Evolutionary conservation across 2,329 filamentous ascomycete species (phyloP), one percentile per base, ranked within the genome.

Genomic region (Alternaria consortialis): DNA sequence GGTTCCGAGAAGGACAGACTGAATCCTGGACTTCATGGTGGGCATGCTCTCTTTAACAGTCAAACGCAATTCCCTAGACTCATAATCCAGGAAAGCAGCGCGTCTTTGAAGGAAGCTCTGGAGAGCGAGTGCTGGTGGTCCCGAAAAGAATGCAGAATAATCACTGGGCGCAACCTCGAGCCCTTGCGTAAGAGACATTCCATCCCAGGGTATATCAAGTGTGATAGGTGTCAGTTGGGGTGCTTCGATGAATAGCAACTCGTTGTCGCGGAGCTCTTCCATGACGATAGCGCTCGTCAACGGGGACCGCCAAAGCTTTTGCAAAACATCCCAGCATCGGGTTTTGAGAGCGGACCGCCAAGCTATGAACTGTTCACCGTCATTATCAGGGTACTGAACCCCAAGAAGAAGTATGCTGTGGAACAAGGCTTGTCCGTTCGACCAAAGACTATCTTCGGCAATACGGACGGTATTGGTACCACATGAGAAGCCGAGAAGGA

Each of bases 401-500:
- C 91, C 83, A n/a, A 95, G 84, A 12, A 87, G 84, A 50, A 97
- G 81, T 51, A 98, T 85, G 9, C 88, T 86, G 80, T 99, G 94
- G 74, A 99, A 93, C 13, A 99, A 82, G 0, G 95, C 94, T 20
- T 85, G 86, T 13, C 88, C 86, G 15, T 86, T 83, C 12, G 89
- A 86, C 77, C 97, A 96, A 2, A 91, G 80, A 48, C 93, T 87
- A 29, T 88, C 86, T 1, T 88, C 81, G 52, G 90, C 85, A 32
- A 95, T 82, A 25, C 88, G 88, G 2, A 98, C 82, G 9, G 86
- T 85, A 64, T 88, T 89, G 36, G 90, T 87, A 43, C 88, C 87
- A 71, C 93, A 96, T 57, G 86, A 86, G 77, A 99, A 97, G 0
- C 95, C 95, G 5, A 99, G 87, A 2, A 99, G 83, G 46, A 97